Conservation (phyloP, 305 asterid genomes). For the Stenogyne calaminthoides region DNA sequence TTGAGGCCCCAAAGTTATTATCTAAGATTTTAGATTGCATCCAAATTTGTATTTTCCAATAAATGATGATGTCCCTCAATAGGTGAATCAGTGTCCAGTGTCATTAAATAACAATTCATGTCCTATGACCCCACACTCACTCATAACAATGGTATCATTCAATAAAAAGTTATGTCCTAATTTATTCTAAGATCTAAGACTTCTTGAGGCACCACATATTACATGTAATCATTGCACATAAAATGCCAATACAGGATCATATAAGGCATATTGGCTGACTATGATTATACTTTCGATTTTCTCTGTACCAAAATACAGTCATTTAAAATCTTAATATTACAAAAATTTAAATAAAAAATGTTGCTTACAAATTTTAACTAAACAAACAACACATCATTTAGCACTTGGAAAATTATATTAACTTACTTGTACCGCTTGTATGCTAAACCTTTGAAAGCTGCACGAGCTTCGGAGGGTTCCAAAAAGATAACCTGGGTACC, state of each 20-base stretch:
- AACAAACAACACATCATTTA: neutral
- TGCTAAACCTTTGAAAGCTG: slow-evolving; percentile 75
- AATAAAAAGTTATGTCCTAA: neutral
- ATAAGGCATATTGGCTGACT: neutral
- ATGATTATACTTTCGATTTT: neutral
- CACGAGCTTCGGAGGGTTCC: slow-evolving; percentile 85
- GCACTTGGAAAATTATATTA: slow-evolving; percentile 9
- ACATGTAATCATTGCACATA: neutral
- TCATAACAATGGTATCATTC: neutral
- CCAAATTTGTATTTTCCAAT: neutral
- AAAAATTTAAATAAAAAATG: neutral
- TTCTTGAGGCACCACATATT: neutral
- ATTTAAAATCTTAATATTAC: neutral
- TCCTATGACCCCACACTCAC: neutral
- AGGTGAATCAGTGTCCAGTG: slow-evolving; percentile 8
- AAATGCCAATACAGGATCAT: neutral
- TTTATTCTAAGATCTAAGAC: neutral
- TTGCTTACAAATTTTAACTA: neutral
- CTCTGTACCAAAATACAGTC: neutral
- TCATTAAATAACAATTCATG: neutral
- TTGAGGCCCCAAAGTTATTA: neutral
- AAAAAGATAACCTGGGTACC: slow-evolving; percentile 68
- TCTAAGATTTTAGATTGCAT: neutral
- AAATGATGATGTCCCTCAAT: neutral
- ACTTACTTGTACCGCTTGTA: slow-evolving; percentile 96